Conservation (phyloP, 305 asterid genomes). For the Fraxinus angustifolia region DNA sequence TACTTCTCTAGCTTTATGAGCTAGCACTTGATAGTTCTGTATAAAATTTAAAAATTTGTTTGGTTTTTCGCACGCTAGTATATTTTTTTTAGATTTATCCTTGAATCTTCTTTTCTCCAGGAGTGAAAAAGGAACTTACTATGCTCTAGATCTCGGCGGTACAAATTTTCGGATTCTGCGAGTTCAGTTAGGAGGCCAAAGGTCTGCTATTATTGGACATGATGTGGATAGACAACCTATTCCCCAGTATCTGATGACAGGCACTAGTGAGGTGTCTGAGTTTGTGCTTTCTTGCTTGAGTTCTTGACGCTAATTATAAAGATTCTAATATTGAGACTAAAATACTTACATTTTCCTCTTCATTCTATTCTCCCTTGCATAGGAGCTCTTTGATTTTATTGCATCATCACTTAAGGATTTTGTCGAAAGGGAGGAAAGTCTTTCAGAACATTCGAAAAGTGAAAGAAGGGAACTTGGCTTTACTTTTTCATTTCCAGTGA, state of each 20-base stretch:
- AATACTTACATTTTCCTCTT: conserved; percentile 4
- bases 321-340: background rate
- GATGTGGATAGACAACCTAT: conserved; percentile 59
- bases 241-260: conserved; percentile 64
- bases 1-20: conserved; percentile 8
- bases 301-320: background rate
- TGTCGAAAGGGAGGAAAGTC: conserved; percentile 50
- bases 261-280: conserved; percentile 61
- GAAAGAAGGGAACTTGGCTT: conserved; percentile 63
- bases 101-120: conserved; percentile 31
- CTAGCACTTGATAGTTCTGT: background rate
- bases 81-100: background rate
- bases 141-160: conserved; percentile 77
- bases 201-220: conserved; percentile 49
- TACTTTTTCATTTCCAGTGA: conserved; percentile 85
- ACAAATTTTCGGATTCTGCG: conserved; percentile 73
- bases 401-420: conserved; percentile 57
- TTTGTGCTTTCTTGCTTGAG: conserved; percentile 17
- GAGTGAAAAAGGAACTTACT: conserved; percentile 62
- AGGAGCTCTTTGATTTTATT: conserved; percentile 82
- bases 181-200: conserved; percentile 64
- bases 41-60: background rate
- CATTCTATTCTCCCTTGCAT: conserved; percentile 21
- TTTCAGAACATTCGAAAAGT: conserved; percentile 30
- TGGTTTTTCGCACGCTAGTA: background rate